Conservation (phyloP, 768 basidiomycete genomes). For the Candolleomyces aberdarensis region DNA sequence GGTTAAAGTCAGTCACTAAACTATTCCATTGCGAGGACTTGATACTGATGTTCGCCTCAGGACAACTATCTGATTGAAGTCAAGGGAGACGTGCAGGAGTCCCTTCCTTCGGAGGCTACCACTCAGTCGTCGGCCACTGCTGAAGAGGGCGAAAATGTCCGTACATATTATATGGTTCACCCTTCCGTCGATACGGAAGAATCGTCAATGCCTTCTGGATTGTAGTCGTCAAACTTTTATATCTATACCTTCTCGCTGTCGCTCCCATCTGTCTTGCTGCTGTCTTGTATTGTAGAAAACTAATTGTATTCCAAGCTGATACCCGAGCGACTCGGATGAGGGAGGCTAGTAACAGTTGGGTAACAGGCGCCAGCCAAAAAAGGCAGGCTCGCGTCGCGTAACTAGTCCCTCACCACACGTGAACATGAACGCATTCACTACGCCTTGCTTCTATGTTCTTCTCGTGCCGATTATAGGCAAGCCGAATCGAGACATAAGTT, state of each 20-base stretch:
- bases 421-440: not conserved
- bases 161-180: constrained; percentile 88
- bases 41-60: constrained; percentile 34
- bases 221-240: constrained; percentile 12
- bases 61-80: constrained; percentile 85
- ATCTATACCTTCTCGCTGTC: constrained; percentile 14
- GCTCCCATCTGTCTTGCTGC: constrained; percentile 10
- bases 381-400: constrained; percentile 7
- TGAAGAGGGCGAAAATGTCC: constrained; percentile 54
- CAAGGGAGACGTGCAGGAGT: constrained; percentile 79
- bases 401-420: not conserved
- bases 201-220: constrained; percentile 40
- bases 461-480: no score
- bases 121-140: constrained; percentile 49
- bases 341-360: not conserved
- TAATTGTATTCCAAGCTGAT: constrained; percentile 8
- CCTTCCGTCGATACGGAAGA: constrained; percentile 77
- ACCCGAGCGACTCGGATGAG: not conserved
- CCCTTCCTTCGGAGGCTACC: constrained; percentile 65
- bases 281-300: constrained; percentile 14
- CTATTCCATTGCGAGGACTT: not conserved
- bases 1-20: constrained; percentile 65
- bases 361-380: not conserved
- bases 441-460: no score
- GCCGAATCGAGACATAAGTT: not conserved